Base-by-base conservation (phyloP, 179 eudicot species). In the Sideroxylon spinosum region DNA sequence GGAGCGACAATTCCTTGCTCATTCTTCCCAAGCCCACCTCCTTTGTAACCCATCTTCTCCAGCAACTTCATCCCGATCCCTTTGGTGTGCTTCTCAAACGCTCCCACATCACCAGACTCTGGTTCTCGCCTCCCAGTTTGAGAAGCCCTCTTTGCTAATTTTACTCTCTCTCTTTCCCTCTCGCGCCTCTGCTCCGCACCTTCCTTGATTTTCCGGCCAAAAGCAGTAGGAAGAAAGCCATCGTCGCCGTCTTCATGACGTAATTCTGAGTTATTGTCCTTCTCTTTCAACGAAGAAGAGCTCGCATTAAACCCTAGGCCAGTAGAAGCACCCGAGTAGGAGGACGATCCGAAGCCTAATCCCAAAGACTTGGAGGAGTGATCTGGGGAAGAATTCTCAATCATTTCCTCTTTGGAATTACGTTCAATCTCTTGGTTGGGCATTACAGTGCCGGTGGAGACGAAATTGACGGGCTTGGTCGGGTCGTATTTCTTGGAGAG, bases 11-110 rank as follows among this genome's bases (percentile, higher is more conserved):
- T 91, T 55, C 97, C 97, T 80, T 95, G 97, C 78, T 76, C 87
- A 55, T 93, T 87, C 82, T 89, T 93, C 62, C 98, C 97, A 29
- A 95, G 88, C 11, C 98, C 98, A 60, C 92, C 97, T 56, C 97
- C 97, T 77, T 82, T 88, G 66, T 95, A 91, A 29, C 97, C 98
- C 97, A 93, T 91, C 78, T 87, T 88, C 82, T 87, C 90, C 9
- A 93, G 80, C 86, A 95, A 78, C 81, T 87, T 93, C 85, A 83
- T 10, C 74, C 95, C 98, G 57, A 94, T 87, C 25, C 97, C 98
- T 81, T 91, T 94, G 0, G 96, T 94, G 68, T 91, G 93, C 81
- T 83, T 90, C 87, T 92, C 95, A 65, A 92, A 94, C 7, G 53
- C 67, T 71, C 97, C 97, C 8, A 88, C 90, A 59, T 84, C 83